These are phyloP conservation scores for Macrotyloma uniflorum DNA, from an alignment of 306 rosid species.

Conservation along the genomic window DNA sequence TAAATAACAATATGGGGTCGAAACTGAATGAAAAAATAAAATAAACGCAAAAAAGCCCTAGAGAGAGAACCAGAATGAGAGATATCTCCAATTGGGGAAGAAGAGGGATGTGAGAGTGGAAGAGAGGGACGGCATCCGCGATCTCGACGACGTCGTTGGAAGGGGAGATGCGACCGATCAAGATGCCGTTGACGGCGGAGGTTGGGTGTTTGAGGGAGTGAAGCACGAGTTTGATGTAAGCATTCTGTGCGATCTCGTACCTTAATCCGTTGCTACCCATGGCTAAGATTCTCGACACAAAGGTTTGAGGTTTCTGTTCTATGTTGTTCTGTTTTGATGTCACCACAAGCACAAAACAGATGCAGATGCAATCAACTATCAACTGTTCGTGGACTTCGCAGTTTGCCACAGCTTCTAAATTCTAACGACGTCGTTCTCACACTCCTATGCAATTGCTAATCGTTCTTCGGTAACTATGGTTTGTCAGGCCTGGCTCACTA, in stretches of 20 bases:
- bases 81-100: conserved; percentile 97
- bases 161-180: conserved; percentile 82
- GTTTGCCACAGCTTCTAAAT: background rate
- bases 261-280: conserved; percentile 76
- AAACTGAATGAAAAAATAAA: background rate
- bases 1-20: background rate
- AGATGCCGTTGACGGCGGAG: conserved; percentile 86
- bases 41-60: conserved; percentile 19
- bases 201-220: conserved; percentile 85
- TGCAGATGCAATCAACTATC: background rate
- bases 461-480: background rate
- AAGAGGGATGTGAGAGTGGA: conserved; percentile 87
- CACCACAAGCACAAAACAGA: background rate
- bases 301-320: background rate
- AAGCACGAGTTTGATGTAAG: conserved; percentile 81
- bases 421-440: background rate
- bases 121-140: conserved; percentile 89
- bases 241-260: conserved; percentile 81
- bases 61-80: conserved; percentile 67
- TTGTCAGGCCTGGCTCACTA: background rate
- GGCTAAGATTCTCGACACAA: conserved; percentile 8
- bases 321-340: background rate
- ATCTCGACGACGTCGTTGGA: conserved; percentile 69
- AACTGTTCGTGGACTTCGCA: background rate
- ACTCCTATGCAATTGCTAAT: too few relatives aligned